Conservation (phyloP, 164 flowering plant genomes). For the Annona cherimola region DNA sequence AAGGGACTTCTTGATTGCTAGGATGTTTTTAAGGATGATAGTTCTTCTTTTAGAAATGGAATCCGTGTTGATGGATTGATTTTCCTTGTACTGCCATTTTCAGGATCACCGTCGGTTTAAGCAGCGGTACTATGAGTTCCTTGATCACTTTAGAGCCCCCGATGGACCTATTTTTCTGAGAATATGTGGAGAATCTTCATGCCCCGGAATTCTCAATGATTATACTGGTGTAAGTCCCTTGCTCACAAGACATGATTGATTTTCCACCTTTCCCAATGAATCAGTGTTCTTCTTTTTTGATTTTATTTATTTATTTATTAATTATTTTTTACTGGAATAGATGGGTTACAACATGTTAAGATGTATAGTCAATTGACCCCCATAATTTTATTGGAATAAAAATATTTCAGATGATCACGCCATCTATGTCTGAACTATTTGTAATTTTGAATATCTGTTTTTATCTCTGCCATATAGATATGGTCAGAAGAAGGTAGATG, state of each 20-base stretch:
- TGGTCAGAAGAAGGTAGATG: too few relatives aligned
- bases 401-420: too few relatives aligned
- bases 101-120: slow-evolving; percentile 75
- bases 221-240: slow-evolving; percentile 55
- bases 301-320: too few relatives aligned
- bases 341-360: not conserved
- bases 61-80: not conserved
- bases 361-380: not conserved
- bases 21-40: not conserved
- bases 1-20: not conserved
- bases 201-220: slow-evolving; percentile 81
- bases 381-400: not conserved
- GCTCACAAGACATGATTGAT: not conserved
- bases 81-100: slow-evolving; percentile 13
- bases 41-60: not conserved
- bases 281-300: not conserved
- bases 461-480: too few relatives aligned
- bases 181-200: slow-evolving; percentile 83
- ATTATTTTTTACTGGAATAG: not conserved
- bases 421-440: too few relatives aligned
- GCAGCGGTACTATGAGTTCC: slow-evolving; percentile 87
- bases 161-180: slow-evolving; percentile 86
- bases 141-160: slow-evolving; percentile 58
- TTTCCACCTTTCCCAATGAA: too few relatives aligned
- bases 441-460: too few relatives aligned